Percentiles rank a stretch among this genome's conserved stretches.
Evolutionary conservation across 148 eudicot genomes (phyloP).

Genomic region (Camellia sinensis): DNA sequence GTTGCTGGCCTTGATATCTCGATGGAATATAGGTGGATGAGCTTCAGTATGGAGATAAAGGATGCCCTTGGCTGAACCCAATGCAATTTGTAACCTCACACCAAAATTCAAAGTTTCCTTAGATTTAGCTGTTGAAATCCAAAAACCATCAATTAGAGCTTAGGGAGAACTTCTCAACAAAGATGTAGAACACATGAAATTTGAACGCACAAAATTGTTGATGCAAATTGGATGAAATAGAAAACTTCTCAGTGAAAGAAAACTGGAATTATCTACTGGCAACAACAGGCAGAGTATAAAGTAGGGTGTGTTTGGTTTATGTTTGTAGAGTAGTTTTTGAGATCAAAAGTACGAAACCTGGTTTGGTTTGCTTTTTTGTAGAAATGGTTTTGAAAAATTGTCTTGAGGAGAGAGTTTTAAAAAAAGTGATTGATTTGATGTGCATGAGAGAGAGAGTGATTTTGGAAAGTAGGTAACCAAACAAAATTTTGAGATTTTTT

Average conservation of each 20-base stretch:
- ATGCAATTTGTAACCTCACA: slow-evolving; percentile 63
- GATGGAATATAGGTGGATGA: slow-evolving; percentile 86
- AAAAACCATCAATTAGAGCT: slow-evolving; percentile 5
- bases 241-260: background rate
- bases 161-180: background rate
- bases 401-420: too few species aligned
- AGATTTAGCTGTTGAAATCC: slow-evolving; percentile 39
- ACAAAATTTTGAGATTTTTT: too few species aligned
- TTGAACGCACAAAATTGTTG: background rate
- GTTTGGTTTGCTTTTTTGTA: too few species aligned
- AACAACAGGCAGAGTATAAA: background rate
- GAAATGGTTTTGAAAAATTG: too few species aligned
- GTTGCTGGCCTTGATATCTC: slow-evolving; percentile 89
- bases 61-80: slow-evolving; percentile 80
- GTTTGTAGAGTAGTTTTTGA: too few species aligned
- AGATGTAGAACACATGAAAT: background rate
- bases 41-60: slow-evolving; percentile 92
- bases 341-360: too few species aligned
- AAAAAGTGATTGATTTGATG: too few species aligned
- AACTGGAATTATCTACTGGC: background rate
- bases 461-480: too few species aligned
- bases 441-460: too few species aligned
- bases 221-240: background rate
- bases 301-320: too few species aligned
- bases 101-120: slow-evolving; percentile 54